phyloP scores from a whole-genome alignment of 75 land plant species.

The Pseudotsuga menziesii region DNA sequence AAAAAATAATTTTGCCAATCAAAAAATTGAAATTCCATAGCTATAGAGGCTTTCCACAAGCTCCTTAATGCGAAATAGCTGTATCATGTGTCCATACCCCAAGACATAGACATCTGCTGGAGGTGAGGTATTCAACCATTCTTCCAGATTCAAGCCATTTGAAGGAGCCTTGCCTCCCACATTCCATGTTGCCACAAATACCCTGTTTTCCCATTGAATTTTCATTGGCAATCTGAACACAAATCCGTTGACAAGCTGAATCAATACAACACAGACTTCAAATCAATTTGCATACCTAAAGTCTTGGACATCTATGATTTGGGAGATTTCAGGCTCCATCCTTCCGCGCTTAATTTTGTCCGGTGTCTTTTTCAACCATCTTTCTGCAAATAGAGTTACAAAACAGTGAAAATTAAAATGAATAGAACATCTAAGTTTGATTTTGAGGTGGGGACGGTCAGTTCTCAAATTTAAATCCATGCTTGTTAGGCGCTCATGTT shows the following conservation, averaged over 20 bases:
- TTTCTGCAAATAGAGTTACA: constrained; percentile 23
- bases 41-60: background rate
- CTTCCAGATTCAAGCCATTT: constrained; percentile 60
- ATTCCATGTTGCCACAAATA: constrained; percentile 90
- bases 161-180: constrained; percentile 93
- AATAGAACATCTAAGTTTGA: background rate
- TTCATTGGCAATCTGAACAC: background rate
- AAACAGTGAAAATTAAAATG: background rate
- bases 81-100: constrained; percentile 48
- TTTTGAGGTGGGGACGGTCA: background rate
- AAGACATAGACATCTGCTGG: constrained; percentile 92
- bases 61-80: background rate
- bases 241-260: background rate
- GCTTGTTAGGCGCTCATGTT: too few relatives aligned
- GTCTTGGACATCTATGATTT: constrained; percentile 53
- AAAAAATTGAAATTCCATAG: background rate
- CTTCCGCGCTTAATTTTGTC: constrained; percentile 29
- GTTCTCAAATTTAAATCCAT: too few relatives aligned
- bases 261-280: background rate
- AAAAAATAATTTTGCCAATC: background rate
- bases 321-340: constrained; percentile 33
- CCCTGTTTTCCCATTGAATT: constrained; percentile 22
- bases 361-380: constrained; percentile 21
- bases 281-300: constrained; percentile 28
- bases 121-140: constrained; percentile 73